These are phyloP conservation scores for Aspergillus fructus DNA, from an alignment of 2,329 filamentous ascomycete species.

Conservation along the genomic window DNA sequence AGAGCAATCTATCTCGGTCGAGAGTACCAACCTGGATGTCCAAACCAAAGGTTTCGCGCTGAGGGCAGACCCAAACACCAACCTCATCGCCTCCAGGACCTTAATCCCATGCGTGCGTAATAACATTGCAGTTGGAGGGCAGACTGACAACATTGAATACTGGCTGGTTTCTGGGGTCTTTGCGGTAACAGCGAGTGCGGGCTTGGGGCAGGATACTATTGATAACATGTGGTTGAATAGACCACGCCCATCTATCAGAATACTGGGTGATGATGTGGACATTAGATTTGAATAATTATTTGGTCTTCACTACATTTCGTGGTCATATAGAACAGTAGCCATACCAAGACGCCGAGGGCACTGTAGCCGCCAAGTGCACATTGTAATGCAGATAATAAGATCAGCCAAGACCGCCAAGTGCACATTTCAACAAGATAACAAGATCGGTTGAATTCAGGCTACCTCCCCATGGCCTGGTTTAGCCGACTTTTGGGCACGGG, in stretches of 20 bases:
- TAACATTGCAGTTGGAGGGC: no score
- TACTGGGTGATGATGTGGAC: not conserved
- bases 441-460: no score
- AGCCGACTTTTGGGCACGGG: not conserved
- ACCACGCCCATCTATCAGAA: not conserved
- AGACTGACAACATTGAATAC: not conserved
- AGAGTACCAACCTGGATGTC: not conserved
- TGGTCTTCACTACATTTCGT: no score
- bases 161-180: constrained; percentile 8
- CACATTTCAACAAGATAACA: no score
- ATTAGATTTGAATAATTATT: not conserved
- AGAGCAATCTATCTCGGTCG: not conserved
- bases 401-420: no score
- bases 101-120: constrained; percentile 5
- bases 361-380: no score
- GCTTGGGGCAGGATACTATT: not conserved
- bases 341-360: no score
- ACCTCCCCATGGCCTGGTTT: not conserved
- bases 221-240: constrained; percentile 6
- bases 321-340: no score
- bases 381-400: no score
- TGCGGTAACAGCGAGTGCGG: constrained; percentile 5
- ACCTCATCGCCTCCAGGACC: constrained; percentile 4
- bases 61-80: constrained; percentile 12
- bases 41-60: not conserved